A percentile compares a stretch with the other conserved stretches of the same genome.
Conservation (phyloP, 2,329 filamentous ascomycete genomes). For the Lachnum nothofagi region DNA sequence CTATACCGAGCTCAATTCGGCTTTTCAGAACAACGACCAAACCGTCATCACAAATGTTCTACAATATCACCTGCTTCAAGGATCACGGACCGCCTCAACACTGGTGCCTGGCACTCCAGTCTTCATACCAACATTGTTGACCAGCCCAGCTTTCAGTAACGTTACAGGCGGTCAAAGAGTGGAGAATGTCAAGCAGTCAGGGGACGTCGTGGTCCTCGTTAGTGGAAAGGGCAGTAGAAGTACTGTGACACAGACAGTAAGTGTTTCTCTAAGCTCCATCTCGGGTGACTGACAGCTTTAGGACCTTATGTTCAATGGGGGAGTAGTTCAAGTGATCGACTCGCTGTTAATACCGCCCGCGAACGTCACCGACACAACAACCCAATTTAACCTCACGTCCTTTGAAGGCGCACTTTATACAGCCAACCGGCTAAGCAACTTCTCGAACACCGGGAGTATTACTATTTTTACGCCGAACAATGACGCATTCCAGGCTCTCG, state of each 20-base stretch:
- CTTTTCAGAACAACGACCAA: slow-evolving; percentile 33
- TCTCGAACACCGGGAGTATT: slow-evolving; percentile 43
- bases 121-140: slow-evolving; percentile 43
- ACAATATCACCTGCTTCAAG: slow-evolving; percentile 34
- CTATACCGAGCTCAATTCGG: slow-evolving; percentile 27
- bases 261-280: not conserved
- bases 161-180: slow-evolving; percentile 48
- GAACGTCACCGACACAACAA: slow-evolving; percentile 35
- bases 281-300: no score
- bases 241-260: slow-evolving; percentile 35
- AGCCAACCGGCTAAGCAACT: slow-evolving; percentile 29
- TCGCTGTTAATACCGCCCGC: slow-evolving; percentile 46
- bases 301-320: slow-evolving; percentile 46
- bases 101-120: slow-evolving; percentile 34
- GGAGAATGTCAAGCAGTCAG: slow-evolving; percentile 39
- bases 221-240: slow-evolving; percentile 40
- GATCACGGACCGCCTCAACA: slow-evolving; percentile 25
- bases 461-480: slow-evolving; percentile 41
- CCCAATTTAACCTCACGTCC: slow-evolving; percentile 36
- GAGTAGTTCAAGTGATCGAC: slow-evolving; percentile 49
- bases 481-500: slow-evolving; percentile 34
- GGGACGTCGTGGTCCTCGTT: slow-evolving; percentile 38
- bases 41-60: slow-evolving; percentile 35
- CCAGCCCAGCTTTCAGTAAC: slow-evolving; percentile 40
- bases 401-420: slow-evolving; percentile 35